Percentiles rank a stretch among this genome's conserved stretches.
These are phyloP conservation scores for Triticum urartu DNA, from an alignment of 176 grass and related monocot genomes.

Conservation along the genomic window DNA sequence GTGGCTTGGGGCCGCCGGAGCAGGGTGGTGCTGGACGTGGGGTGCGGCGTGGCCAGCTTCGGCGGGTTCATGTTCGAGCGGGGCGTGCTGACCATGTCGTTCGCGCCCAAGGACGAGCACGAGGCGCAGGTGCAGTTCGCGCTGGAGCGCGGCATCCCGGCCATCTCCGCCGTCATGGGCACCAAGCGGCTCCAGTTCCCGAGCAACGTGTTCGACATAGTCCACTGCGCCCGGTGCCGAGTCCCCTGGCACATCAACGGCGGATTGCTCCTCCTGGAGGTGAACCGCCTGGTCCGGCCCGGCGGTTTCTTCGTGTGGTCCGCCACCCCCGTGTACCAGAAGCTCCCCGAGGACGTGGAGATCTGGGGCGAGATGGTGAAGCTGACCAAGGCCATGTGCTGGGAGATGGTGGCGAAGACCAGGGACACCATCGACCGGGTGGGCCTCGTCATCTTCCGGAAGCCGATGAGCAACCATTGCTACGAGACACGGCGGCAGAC, in stretches of 20 bases:
- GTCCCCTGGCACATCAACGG: constrained; percentile 93
- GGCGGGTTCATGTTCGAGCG: constrained; percentile 88
- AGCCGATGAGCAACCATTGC: constrained; percentile 66
- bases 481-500: constrained; percentile 51
- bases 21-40: constrained; percentile 80
- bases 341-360: constrained; percentile 70
- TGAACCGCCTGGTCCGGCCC: constrained; percentile 78
- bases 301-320: constrained; percentile 97
- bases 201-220: constrained; percentile 65
- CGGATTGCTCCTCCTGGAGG: constrained; percentile 78
- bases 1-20: constrained; percentile 69
- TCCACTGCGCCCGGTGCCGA: constrained; percentile 91
- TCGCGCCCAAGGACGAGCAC: constrained; percentile 97
- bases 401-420: constrained; percentile 83
- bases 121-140: constrained; percentile 99
- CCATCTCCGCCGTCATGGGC: constrained; percentile 93
- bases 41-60: constrained; percentile 93
- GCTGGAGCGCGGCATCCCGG: constrained; percentile 91
- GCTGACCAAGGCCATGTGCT: constrained; percentile 85
- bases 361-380: constrained; percentile 81
- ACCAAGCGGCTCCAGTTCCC: constrained; percentile 81
- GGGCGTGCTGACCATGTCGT: constrained; percentile 83
- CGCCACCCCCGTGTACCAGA: constrained; percentile 88
- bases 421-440: constrained; percentile 67
- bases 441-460: constrained; percentile 71